Percentiles rank a stretch among this genome's conserved stretches.
Evolutionary conservation across 2,329 filamentous ascomycete species (phyloP).

Genomic region (Tolypocladium nubicola): DNA sequence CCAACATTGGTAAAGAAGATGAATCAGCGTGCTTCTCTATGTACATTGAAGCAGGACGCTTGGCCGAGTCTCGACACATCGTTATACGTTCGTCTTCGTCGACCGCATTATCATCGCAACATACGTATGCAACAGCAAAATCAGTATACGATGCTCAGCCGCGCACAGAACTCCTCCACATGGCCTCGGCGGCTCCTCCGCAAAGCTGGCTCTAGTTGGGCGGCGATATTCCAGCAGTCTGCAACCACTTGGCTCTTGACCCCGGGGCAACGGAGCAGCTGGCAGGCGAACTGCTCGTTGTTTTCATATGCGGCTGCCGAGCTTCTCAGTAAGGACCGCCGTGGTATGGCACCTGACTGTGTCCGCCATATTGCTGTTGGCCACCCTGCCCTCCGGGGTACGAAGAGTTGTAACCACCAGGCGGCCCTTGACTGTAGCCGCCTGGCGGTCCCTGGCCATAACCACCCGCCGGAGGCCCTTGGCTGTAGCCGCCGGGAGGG

Average conservation of each 20-base stretch:
- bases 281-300: not conserved
- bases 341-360: constrained; percentile 11
- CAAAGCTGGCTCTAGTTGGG: not conserved
- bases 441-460: constrained; percentile 4
- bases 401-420: constrained; percentile 17
- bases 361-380: constrained; percentile 17
- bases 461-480: constrained; percentile 2
- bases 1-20: not conserved
- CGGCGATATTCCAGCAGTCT: not conserved
- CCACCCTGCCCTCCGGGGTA: constrained; percentile 15
- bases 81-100: not conserved
- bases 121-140: not conserved
- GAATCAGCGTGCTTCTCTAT: constrained; percentile 14
- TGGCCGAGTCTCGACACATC: constrained; percentile 5
- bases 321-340: constrained; percentile 7
- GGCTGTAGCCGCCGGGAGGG: constrained; percentile 5
- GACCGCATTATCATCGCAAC: not conserved
- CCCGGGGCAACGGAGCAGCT: not conserved
- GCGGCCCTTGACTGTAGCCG: constrained; percentile 4
- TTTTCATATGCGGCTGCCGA: not conserved
- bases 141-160: not conserved
- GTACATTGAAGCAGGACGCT: constrained; percentile 14
- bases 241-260: not conserved
- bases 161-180: not conserved
- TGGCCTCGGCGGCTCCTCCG: not conserved